Percentiles rank a stretch among this genome's conserved stretches.
Evolutionary conservation across 1,284 basidiomycete genomes (phyloP).

Genomic region (Ganoderma resinaceum): DNA sequence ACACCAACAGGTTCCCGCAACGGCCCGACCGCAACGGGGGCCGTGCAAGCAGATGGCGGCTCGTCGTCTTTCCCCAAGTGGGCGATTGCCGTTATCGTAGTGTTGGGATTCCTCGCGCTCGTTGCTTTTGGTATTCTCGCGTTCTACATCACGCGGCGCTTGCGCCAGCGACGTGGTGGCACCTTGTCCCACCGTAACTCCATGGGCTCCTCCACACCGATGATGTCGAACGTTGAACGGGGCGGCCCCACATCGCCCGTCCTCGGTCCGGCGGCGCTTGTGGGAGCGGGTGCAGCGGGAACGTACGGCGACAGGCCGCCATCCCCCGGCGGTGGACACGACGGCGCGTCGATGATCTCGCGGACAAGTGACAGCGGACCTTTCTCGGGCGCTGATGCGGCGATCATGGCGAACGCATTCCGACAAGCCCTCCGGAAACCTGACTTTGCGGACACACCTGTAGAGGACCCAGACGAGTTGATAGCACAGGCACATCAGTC

Average conservation of each 20-base stretch:
- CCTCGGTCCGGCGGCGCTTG: constrained; percentile 39
- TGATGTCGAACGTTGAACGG: constrained; percentile 68
- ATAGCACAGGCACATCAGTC: constrained; percentile 34
- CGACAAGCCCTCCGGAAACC: constrained; percentile 84
- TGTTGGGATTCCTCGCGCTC: constrained; percentile 83
- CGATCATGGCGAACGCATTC: constrained; percentile 89
- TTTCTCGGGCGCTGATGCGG: constrained; percentile 83
- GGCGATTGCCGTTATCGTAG: constrained; percentile 88
- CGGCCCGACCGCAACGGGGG: constrained; percentile 22
- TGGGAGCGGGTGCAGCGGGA: constrained; percentile 39
- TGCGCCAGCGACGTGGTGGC: constrained; percentile 57
- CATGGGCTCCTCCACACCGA: constrained; percentile 80
- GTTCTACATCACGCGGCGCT: constrained; percentile 74
- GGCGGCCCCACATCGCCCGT: constrained; percentile 59
- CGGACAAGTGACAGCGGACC: constrained; percentile 66
- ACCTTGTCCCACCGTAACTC: constrained; percentile 68
- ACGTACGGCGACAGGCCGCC: constrained; percentile 38
- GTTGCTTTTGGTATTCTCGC: constrained; percentile 67
- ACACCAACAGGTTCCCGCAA: not conserved
- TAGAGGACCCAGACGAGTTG: constrained; percentile 65
- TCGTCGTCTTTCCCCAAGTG: constrained; percentile 72
- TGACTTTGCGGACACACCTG: constrained; percentile 71
- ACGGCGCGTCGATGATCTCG: constrained; percentile 72
- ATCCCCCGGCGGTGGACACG: constrained; percentile 61
- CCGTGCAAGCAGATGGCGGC: constrained; percentile 51